Evolutionary conservation across 108 stramenopile species (phyloP).

Genomic region (Nitzschia putrida): DNA sequence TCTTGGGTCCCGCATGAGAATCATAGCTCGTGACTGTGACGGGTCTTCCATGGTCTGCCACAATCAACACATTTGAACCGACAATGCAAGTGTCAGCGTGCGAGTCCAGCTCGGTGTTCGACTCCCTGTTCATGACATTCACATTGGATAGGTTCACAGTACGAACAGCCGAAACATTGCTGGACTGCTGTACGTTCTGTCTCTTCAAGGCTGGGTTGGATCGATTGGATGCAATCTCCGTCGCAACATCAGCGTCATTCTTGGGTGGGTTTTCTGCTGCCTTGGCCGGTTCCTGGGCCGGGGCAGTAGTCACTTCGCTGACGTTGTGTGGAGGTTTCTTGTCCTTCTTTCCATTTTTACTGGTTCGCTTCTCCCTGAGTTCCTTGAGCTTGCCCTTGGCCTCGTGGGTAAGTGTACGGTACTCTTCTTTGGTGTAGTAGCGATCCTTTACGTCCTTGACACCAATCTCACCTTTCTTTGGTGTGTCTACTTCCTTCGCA

Average conservation of each 20-base stretch:
- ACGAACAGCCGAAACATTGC: background rate
- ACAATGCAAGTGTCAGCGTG: constrained; percentile 39
- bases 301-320: too few relatives aligned
- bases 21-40: background rate
- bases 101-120: constrained; percentile 35
- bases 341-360: too few relatives aligned
- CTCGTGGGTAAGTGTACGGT: too few relatives aligned
- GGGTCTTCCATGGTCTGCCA: background rate
- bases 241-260: background rate
- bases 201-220: constrained; percentile 3
- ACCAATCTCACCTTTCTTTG: too few relatives aligned
- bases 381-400: too few relatives aligned
- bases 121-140: background rate
- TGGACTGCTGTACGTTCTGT: background rate
- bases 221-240: constrained; percentile 8
- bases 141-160: background rate
- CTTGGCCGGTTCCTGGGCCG: too few relatives aligned
- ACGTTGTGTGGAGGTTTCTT: too few relatives aligned
- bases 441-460: too few relatives aligned
- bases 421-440: too few relatives aligned
- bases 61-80: constrained; percentile 8
- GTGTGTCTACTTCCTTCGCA: too few relatives aligned
- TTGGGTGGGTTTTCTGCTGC: too few relatives aligned
- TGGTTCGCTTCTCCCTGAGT: too few relatives aligned
- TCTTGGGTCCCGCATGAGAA: background rate